Conservation (phyloP, 257 asterid genomes). For the Scutellaria baicalensis region DNA sequence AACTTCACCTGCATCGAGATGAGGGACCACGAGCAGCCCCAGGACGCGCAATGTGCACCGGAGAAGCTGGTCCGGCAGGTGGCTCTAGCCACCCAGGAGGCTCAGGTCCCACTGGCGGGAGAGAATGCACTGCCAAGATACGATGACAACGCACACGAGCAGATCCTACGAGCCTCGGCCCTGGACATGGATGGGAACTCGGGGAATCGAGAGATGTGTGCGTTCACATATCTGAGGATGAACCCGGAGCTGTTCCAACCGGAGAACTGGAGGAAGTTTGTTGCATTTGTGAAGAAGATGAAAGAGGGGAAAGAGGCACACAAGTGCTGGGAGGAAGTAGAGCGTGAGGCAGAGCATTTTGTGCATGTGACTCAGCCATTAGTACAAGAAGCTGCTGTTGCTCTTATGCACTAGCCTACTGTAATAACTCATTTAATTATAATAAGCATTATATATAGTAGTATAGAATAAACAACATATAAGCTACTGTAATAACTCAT, state of each 20-base stretch:
- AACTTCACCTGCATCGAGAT: constrained; percentile 95
- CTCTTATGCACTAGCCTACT: constrained; percentile 48
- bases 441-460: too few relatives aligned
- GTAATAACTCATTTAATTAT: too few relatives aligned
- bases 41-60: constrained; percentile 79
- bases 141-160: constrained; percentile 76
- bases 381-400: constrained; percentile 91
- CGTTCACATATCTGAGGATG: constrained; percentile 93
- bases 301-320: constrained; percentile 59
- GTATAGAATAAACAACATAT: too few relatives aligned
- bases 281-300: constrained; percentile 87
- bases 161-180: constrained; percentile 53
- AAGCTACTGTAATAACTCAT: too few relatives aligned
- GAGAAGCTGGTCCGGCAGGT: constrained; percentile 89
- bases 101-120: constrained; percentile 81
- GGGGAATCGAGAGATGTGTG: constrained; percentile 64
- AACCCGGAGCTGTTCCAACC: constrained; percentile 74
- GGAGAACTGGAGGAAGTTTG: constrained; percentile 88
- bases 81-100: constrained; percentile 68
- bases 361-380: constrained; percentile 73
- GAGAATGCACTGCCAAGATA: constrained; percentile 88
- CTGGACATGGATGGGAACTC: constrained; percentile 35
- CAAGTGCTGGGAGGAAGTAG: constrained; percentile 69
- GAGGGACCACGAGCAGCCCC: constrained; percentile 96
- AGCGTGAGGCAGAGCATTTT: constrained; percentile 87